Base-by-base conservation (phyloP, 176 grass and related monocot species). In the Pontederia paniculata region DNA sequence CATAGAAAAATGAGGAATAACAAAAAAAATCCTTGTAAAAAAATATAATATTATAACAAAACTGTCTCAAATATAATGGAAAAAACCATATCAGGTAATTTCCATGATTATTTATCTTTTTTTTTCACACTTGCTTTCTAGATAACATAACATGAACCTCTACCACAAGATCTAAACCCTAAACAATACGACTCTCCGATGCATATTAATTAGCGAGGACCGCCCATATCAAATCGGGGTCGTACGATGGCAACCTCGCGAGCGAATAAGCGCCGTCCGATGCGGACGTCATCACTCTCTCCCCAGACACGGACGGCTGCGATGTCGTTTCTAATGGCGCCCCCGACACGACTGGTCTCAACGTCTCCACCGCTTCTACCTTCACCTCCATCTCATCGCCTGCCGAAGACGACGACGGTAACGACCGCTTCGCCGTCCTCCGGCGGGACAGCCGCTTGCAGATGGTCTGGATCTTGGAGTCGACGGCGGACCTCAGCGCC, bases 381-480 rank as follows among this genome's bases (percentile, higher is more conserved):
- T 21, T 44, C 16, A 14, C 23, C 41, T 44, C 45, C 45, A 22
- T 55, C 25, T 17, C 63, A 10, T 12, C 47, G 4, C 14, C 5
- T 37, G 28, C 42, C 18, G 10, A 25, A 14, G 54, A 56, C 7
- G 55, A 16, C 1, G 48, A 50, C 68, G 44, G n/a, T 19, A 12
- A 17, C 61, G 61, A 54, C 79, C 56, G 18, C 50, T 72, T 78
- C 47, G 76, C 48, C 56, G 74, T 17, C 58, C 72, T 8, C 66
- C 62, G 70, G 55, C 77, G 73, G 2, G 75, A 82, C 15, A 96
- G 72, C 21, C 86, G 85, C 22, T 83, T 82, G 78, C 82, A 84
- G 63, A 96, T 96, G 44, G 82, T 70, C 60, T 87, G 85, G 52
- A 96, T 96, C 68, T 96, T 96, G 20, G 91, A 69, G 70, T 89